Conservation (phyloP, 176 grass and related monocot genomes). For the Tillandsia leiboldiana region DNA sequence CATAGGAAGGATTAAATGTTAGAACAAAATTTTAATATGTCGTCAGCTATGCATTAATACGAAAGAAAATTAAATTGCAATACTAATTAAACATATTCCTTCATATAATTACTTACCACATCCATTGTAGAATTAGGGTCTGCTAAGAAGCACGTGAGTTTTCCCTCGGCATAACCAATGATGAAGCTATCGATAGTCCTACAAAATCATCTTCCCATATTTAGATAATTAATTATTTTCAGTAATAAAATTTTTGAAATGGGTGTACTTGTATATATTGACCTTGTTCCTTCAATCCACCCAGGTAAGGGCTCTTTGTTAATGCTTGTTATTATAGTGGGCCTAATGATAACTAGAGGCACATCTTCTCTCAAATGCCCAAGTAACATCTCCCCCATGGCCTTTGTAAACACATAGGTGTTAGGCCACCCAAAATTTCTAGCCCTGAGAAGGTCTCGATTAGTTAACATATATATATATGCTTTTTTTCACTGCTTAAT, state of each 20-base stretch:
- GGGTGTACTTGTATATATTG: neutral
- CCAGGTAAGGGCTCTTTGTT: slow-evolving; percentile 51
- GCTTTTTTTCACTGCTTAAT: no score
- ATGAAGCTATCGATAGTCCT: slow-evolving; percentile 77
- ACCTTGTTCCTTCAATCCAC: slow-evolving; percentile 77
- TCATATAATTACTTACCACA: slow-evolving; percentile 25
- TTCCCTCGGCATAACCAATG: slow-evolving; percentile 61
- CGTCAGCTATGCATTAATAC: neutral
- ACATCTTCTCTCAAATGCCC: slow-evolving; percentile 18
- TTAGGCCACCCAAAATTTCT: slow-evolving; percentile 74
- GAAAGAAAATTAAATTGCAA: slow-evolving; percentile 1
- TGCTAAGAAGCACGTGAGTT: slow-evolving; percentile 56
- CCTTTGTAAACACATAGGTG: slow-evolving; percentile 79
- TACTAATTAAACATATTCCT: slow-evolving; percentile 5
- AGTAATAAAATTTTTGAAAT: neutral
- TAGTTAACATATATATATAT: no score
- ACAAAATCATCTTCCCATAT: neutral
- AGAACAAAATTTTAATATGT: no score
- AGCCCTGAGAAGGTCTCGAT: slow-evolving; percentile 22
- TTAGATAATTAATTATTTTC: neutral
- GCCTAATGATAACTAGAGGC: slow-evolving; percentile 48
- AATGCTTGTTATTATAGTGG: slow-evolving; percentile 69
- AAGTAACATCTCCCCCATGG: slow-evolving; percentile 66
- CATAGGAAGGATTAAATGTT: neutral
- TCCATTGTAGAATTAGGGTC: slow-evolving; percentile 51